phyloP scores from a whole-genome alignment of 306 rosid genomes.

The Adenanthera pavonina region DNA sequence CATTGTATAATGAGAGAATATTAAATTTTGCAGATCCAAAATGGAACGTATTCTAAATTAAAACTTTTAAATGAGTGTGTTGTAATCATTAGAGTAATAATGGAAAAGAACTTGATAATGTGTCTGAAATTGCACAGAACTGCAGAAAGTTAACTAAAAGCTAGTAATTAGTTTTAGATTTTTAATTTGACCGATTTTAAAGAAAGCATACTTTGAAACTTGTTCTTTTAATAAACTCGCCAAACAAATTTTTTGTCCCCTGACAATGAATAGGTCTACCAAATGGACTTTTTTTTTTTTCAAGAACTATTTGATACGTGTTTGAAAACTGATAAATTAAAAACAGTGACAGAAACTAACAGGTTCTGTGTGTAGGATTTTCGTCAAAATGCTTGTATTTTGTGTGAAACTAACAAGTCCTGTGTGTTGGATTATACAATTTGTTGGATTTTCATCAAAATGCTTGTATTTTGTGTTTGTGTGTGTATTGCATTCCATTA shows the following conservation, averaged over 20 bases:
- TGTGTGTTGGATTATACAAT: conserved; percentile 2
- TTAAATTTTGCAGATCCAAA: neutral
- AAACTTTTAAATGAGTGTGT: neutral
- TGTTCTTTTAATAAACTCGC: neutral
- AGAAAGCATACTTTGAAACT: neutral
- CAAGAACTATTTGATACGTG: neutral
- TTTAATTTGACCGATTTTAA: neutral
- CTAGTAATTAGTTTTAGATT: neutral
- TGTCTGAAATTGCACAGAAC: neutral
- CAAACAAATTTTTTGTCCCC: neutral
- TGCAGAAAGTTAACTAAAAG: neutral
- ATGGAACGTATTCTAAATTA: neutral
- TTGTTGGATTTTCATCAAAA: conserved; percentile 15
- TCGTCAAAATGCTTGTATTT: conserved; percentile 10
- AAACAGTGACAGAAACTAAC: neutral
- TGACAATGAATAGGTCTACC: neutral
- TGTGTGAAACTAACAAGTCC: neutral
- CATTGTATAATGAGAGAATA: neutral
- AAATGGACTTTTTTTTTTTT: neutral
- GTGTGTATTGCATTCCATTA: neutral
- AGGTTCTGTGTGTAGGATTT: neutral
- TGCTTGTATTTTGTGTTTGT: conserved; percentile 19
- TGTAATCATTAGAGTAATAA: neutral
- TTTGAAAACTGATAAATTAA: neutral
- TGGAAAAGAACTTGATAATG: neutral